Evolutionary conservation across 164 flowering plant species (phyloP).

Genomic region (Annona cherimola): DNA sequence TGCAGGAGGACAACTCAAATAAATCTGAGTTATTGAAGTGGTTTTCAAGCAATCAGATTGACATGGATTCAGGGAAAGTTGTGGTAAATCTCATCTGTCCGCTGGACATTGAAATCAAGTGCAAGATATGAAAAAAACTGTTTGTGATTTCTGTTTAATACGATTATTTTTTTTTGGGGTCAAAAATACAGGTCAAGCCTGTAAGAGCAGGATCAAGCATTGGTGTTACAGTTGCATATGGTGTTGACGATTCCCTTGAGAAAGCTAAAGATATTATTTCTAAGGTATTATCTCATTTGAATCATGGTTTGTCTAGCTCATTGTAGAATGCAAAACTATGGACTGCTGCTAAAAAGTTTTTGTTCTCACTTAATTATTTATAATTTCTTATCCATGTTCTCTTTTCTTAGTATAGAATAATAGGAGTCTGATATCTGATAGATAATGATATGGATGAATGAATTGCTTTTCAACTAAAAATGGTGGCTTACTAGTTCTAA

Average conservation of each 20-base stretch:
- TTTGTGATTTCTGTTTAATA: slow-evolving; percentile 3
- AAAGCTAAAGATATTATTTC: slow-evolving; percentile 61
- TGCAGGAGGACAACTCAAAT: slow-evolving; percentile 41
- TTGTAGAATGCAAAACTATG: too few species aligned
- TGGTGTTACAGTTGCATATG: slow-evolving; percentile 86
- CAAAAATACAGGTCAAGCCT: slow-evolving; percentile 65
- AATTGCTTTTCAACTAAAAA: too few species aligned
- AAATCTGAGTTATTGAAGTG: slow-evolving; percentile 50
- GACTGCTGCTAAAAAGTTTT: too few species aligned
- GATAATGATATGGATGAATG: too few species aligned
- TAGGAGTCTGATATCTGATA: too few species aligned
- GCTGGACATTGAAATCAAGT: neutral
- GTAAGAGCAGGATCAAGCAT: slow-evolving; percentile 88
- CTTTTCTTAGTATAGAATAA: too few species aligned
- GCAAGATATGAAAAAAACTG: neutral
- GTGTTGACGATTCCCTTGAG: slow-evolving; percentile 56
- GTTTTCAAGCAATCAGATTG: slow-evolving; percentile 63
- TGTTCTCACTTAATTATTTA: too few species aligned
- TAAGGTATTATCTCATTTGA: slow-evolving; percentile 37
- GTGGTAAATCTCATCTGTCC: slow-evolving; percentile 47
- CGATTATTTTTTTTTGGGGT: neutral
- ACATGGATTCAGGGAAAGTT: slow-evolving; percentile 61
- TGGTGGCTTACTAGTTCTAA: too few species aligned
- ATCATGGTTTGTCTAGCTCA: neutral
- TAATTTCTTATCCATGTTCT: too few species aligned